phyloP scores from a whole-genome alignment of 148 eudicot genomes.

The Rhododendron simsii region DNA sequence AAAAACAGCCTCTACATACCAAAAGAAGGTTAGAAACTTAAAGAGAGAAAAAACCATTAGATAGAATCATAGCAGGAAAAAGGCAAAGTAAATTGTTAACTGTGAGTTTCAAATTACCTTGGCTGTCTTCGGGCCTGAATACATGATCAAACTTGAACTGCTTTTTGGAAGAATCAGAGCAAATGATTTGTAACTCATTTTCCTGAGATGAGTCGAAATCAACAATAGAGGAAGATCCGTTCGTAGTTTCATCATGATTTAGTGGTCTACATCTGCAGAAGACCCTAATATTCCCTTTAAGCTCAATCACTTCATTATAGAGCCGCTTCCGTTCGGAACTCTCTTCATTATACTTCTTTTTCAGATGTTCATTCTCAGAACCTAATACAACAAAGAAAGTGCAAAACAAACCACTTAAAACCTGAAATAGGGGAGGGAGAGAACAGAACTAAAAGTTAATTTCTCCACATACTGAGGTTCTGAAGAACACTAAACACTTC shows the following conservation, averaged over 20 bases:
- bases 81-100: background rate
- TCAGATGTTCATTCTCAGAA: constrained; percentile 61
- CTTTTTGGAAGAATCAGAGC: constrained; percentile 78
- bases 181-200: constrained; percentile 59
- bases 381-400: constrained; percentile 33
- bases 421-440: background rate
- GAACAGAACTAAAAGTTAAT: background rate
- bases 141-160: constrained; percentile 95
- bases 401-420: background rate
- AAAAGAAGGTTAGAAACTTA: background rate
- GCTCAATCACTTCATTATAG: constrained; percentile 95
- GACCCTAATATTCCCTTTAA: constrained; percentile 93
- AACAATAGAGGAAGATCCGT: constrained; percentile 56
- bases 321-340: constrained; percentile 69
- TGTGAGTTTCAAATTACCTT: constrained; percentile 46
- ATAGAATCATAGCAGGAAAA: background rate
- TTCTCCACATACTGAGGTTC: constrained; percentile 49
- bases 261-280: constrained; percentile 91
- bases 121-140: constrained; percentile 66
- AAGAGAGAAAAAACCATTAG: background rate
- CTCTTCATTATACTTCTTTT: constrained; percentile 59
- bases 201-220: constrained; percentile 71
- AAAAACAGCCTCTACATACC: constrained; percentile 72
- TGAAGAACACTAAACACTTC: constrained; percentile 64
- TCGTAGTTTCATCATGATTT: constrained; percentile 56